Evolutionary conservation across 1,284 basidiomycete genomes (phyloP).

Genomic region (Trichosporon inkin): DNA sequence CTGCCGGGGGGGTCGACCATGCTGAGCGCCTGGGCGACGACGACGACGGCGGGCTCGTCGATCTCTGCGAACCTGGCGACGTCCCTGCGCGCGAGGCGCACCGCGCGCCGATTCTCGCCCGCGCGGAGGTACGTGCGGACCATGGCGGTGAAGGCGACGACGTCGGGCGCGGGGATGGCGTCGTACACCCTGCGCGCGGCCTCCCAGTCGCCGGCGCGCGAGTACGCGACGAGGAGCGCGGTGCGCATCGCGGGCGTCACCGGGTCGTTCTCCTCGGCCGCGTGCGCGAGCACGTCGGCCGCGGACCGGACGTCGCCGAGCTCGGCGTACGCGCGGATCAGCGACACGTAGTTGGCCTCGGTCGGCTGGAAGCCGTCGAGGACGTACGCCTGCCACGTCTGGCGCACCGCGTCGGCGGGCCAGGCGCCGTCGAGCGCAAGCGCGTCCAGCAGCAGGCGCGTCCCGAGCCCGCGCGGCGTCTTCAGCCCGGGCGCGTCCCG

Average conservation of each 20-base stretch:
- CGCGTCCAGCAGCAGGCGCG: conserved; percentile 35
- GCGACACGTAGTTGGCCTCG: conserved; percentile 31
- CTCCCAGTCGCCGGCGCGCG: not conserved
- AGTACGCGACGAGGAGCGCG: conserved; percentile 24
- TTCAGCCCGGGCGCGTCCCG: conserved; percentile 6
- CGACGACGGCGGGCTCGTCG: conserved; percentile 11
- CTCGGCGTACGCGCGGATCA: conserved; percentile 38
- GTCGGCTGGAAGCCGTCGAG: conserved; percentile 37
- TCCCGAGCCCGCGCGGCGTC: conserved; percentile 22
- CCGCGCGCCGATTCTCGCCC: not conserved
- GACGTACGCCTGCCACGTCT: conserved; percentile 35
- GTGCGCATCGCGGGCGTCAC: conserved; percentile 29
- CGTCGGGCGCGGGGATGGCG: conserved; percentile 6
- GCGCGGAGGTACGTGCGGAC: conserved; percentile 4
- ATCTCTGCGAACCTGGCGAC: not conserved
- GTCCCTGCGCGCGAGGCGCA: conserved; percentile 14
- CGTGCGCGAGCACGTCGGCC: conserved; percentile 30
- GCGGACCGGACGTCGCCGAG: conserved; percentile 37
- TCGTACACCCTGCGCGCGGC: conserved; percentile 14
- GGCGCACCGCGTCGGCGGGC: conserved; percentile 25
- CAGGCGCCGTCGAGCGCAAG: conserved; percentile 22
- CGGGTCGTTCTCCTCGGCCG: conserved; percentile 20
- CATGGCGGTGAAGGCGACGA: conserved; percentile 10
- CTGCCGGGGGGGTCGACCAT: conserved; percentile 12
- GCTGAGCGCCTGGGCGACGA: conserved; percentile 16